phyloP scores from a whole-genome alignment of 768 basidiomycete genomes.

The Dictyophora rubrovolvata region DNA sequence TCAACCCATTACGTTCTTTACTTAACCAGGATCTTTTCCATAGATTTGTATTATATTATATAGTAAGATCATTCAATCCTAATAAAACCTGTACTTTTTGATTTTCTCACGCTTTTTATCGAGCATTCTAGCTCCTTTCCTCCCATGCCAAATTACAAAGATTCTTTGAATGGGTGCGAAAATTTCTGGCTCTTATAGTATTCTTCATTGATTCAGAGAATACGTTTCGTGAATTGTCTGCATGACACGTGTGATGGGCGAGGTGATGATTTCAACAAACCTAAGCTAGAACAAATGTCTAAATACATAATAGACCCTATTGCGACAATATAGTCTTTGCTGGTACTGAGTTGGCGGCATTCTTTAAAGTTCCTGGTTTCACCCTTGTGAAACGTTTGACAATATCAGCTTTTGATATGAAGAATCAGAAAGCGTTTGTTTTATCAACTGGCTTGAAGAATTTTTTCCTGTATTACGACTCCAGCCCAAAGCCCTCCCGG shows the following conservation, averaged over 20 bases:
- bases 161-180: background rate
- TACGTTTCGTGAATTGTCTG: background rate
- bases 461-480: conserved; percentile 3
- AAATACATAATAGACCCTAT: no score
- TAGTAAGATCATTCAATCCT: background rate
- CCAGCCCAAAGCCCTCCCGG: conserved; percentile 3
- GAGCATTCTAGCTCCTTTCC: no score
- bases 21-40: background rate
- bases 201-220: background rate
- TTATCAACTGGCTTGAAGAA: background rate
- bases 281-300: no score
- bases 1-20: background rate
- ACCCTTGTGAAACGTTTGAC: no score
- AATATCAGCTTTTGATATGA: no score
- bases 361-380: no score
- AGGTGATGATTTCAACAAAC: background rate
- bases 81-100: background rate
- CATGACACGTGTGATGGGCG: background rate
- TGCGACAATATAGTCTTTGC: no score
- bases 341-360: no score
- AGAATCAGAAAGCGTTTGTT: no score
- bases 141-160: no score
- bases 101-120: background rate
- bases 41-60: background rate
- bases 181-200: background rate